Conservation (phyloP, 257 asterid genomes). For the Nyctanthes arbortristis region DNA sequence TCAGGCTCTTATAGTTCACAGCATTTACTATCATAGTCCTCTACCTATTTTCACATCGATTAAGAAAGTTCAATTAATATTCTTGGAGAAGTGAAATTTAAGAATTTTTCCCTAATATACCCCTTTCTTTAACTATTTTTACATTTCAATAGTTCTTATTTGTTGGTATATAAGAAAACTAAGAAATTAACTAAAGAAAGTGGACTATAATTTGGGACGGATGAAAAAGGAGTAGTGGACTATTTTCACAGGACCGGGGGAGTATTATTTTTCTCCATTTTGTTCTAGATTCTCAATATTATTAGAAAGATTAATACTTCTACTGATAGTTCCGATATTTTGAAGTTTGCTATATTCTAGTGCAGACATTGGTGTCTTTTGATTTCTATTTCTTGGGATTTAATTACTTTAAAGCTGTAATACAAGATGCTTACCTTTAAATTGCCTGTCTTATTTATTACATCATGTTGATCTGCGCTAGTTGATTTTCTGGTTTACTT, state of each 20-base stretch:
- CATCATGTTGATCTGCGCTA: not conserved
- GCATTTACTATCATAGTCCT: not conserved
- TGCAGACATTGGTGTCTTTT: not conserved
- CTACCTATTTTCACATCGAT: too few species aligned
- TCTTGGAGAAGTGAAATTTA: too few species aligned
- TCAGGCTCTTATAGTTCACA: not conserved
- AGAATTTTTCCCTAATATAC: too few species aligned
- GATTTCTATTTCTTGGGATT: conserved; percentile 5
- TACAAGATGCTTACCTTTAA: conserved; percentile 14
- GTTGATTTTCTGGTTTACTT: conserved; percentile 4
- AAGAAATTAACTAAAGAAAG: too few species aligned
- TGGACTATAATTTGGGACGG: too few species aligned
- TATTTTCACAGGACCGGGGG: too few species aligned
- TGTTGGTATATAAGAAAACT: too few species aligned
- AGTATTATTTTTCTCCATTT: not conserved
- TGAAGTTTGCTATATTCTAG: not conserved
- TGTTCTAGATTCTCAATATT: not conserved
- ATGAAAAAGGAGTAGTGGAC: too few species aligned
- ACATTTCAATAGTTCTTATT: too few species aligned
- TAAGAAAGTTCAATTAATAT: too few species aligned
- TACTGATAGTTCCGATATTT: not conserved
- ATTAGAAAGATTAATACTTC: not conserved
- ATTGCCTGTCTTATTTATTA: conserved; percentile 7
- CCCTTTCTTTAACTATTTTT: too few species aligned
- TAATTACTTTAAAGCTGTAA: not conserved